Evolutionary conservation across 148 eudicot species (phyloP).

Genomic region (Polygonum aviculare): DNA sequence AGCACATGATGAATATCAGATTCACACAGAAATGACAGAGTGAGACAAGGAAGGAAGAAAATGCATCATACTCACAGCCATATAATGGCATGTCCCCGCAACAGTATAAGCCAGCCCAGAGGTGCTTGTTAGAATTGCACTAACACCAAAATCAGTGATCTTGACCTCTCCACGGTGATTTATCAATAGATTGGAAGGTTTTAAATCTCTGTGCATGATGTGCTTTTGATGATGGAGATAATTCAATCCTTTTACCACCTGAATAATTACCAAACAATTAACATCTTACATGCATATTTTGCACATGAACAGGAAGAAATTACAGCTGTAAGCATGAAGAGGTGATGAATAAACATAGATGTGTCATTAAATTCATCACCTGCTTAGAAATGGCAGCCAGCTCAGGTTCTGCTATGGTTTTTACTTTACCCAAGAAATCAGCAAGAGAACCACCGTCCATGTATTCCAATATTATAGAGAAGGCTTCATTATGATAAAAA

Average conservation of each 20-base stretch:
- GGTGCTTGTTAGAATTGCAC: constrained; percentile 84
- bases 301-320: background rate
- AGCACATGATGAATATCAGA: background rate
- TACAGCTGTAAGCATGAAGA: background rate
- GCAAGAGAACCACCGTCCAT: constrained; percentile 99
- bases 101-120: constrained; percentile 85
- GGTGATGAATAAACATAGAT: background rate
- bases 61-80: constrained; percentile 64
- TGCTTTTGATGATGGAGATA: constrained; percentile 97
- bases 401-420: constrained; percentile 73
- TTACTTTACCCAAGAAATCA: constrained; percentile 71
- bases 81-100: constrained; percentile 88
- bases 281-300: background rate
- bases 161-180: constrained; percentile 97
- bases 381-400: constrained; percentile 94
- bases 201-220: constrained; percentile 89
- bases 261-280: constrained; percentile 9
- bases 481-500: constrained; percentile 81
- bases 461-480: constrained; percentile 92
- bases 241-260: constrained; percentile 90
- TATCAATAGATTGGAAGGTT: constrained; percentile 92
- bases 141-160: constrained; percentile 98
- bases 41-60: background rate
- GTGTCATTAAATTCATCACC: constrained; percentile 27
- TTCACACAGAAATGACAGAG: background rate